These are phyloP conservation scores for Carex arenaria DNA, from an alignment of 202 grass and related monocot genomes.

Conservation along the genomic window DNA sequence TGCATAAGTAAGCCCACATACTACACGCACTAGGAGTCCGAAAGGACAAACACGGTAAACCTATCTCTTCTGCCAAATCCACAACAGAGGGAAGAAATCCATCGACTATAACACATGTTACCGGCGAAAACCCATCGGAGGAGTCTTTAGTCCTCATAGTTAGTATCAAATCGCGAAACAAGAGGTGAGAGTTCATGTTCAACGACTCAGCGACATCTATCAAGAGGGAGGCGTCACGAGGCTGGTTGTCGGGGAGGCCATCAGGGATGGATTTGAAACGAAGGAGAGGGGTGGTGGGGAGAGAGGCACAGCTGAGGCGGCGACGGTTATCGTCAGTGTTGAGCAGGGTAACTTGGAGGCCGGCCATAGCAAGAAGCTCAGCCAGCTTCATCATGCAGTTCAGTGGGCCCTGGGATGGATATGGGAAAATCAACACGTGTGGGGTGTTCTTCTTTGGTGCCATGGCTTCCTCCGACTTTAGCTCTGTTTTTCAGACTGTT, in stretches of 20 bases:
- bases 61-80: slow-evolving; percentile 40
- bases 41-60: slow-evolving; percentile 41
- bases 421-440: slow-evolving; percentile 44
- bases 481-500: too few relatives aligned
- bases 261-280: slow-evolving; percentile 48
- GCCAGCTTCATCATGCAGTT: slow-evolving; percentile 37
- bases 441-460: not conserved
- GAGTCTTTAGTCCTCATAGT: not conserved
- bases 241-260: slow-evolving; percentile 43
- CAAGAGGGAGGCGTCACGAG: slow-evolving; percentile 26
- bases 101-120: slow-evolving; percentile 56
- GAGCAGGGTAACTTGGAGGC: slow-evolving; percentile 50
- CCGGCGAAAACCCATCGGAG: slow-evolving; percentile 21
- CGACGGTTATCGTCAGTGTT: slow-evolving; percentile 40
- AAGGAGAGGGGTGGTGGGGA: slow-evolving; percentile 21
- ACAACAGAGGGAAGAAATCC: slow-evolving; percentile 26
- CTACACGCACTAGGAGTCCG: slow-evolving; percentile 40
- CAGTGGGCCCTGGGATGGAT: slow-evolving; percentile 36
- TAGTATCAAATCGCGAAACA: slow-evolving; percentile 31
- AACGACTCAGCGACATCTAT: slow-evolving; percentile 20
- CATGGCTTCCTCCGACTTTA: not conserved
- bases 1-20: slow-evolving; percentile 29
- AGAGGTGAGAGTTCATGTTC: not conserved
- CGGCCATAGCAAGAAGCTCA: slow-evolving; percentile 15
- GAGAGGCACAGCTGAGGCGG: slow-evolving; percentile 15